Evolutionary conservation across 2,329 filamentous ascomycete genomes (phyloP), one percentile per base, ranked within the genome.

Genomic region (Ilyonectria mors-panacis): DNA sequence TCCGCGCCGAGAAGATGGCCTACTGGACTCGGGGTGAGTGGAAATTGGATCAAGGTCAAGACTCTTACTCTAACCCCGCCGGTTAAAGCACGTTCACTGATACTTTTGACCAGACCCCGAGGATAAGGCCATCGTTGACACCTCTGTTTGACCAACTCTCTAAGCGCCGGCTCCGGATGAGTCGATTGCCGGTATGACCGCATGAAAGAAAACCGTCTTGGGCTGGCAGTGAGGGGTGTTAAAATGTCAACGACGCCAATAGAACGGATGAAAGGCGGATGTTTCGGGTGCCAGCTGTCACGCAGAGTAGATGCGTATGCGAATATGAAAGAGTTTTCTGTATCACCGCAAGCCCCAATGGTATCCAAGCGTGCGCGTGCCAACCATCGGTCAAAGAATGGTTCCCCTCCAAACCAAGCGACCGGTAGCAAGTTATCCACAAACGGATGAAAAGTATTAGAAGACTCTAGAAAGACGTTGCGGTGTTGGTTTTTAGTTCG

Each of bases 1-100:
- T 98, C 78, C 89, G 92, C 68, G 85, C 86, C 74, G 91, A 96
- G 68, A 97, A 94, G 83, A 82, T 90, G 82, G 78, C 78, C 62
- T 64, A 76, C 4, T 90, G 87, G 88, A 85, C 86, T 6, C 79
- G 86, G n/a, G 83, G 82, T 33, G 85, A 85, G 57, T 84, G 84
- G 70, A 78, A 78, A 10, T 85, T 85, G 67, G 81, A 70, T 12
- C 66, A 84, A 28, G 81, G 84, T 83, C 59, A 75, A 59, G 10
- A 53, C 30, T 21, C n/a, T 45, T 30, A 8, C 10, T 53, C 28
- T 42, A 39, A 45, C 30, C 21, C 15, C 12, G 33, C 45, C 3
- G 15, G 6, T 13, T 39, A 19, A 19, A 28, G 6, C 42, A 26
- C 12, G 45, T 19, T 15, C 23, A 53, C 63, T 76, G 17, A 74